These are phyloP conservation scores for Codiaeum variegatum DNA, from an alignment of 441 rosid genomes.

Conservation along the genomic window DNA sequence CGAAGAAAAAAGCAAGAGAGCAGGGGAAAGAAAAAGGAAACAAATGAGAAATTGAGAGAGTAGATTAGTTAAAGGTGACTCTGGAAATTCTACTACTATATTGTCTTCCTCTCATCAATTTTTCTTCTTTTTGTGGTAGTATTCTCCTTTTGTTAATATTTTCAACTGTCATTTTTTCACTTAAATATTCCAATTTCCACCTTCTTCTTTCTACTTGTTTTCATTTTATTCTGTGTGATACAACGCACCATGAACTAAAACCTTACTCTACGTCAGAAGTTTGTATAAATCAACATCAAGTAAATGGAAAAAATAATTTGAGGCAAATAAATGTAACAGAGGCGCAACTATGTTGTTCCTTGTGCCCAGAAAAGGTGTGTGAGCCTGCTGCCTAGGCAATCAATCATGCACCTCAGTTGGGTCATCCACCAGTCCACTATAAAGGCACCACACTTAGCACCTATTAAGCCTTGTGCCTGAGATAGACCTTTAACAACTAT, in stretches of 20 bases:
- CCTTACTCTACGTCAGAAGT: neutral
- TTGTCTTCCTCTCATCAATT: neutral
- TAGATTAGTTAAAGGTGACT: neutral
- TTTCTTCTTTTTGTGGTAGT: neutral
- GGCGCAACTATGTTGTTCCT: neutral
- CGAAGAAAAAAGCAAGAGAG: neutral
- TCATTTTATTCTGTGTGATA: neutral
- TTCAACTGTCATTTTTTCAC: neutral
- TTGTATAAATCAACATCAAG: neutral
- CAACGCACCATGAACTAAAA: neutral
- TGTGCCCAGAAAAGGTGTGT: neutral
- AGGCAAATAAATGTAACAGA: neutral
- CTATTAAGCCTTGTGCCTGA: neutral
- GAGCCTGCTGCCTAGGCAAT: neutral
- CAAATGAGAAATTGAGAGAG: neutral
- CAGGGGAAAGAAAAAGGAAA: neutral
- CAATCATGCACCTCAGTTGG: neutral
- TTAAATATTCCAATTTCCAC: neutral
- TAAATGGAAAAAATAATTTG: neutral
- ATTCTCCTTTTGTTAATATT: neutral
- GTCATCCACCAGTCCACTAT: neutral
- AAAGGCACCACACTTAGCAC: neutral
- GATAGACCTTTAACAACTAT: neutral
- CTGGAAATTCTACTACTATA: neutral
- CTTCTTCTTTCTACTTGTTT: neutral